Base-by-base conservation (phyloP, 2,329 filamentous ascomycete genomes). In the Trichoderma arundinaceum region DNA sequence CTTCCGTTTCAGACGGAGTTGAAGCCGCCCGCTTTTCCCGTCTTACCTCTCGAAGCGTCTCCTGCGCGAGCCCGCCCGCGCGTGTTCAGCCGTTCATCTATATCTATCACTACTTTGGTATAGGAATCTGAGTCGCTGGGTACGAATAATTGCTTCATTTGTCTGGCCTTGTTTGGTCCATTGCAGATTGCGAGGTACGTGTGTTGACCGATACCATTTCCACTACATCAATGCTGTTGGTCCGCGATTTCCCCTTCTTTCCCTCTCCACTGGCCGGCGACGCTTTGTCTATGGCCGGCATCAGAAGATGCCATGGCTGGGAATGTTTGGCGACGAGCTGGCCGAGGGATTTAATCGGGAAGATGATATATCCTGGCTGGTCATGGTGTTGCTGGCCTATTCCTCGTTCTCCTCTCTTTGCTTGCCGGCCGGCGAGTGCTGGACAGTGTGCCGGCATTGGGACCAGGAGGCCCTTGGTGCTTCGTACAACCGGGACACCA, bases 181-280 rank as follows among this genome's bases (percentile, higher is more conserved):
- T 51, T 53, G 7, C 52, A 51, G 35, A 32, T 7, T 48, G 61
- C 22, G 38, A 64, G 61, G 61, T 64, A 51, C 39, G 61, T 64
- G 32, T 35, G 52, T n/a, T 32, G 33, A 7, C 22, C 52, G 8
- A 8, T 13, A 9, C 33, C 39, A 19, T 56, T 38, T 41, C 28
- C 33, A 35, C 48, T 38, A 12, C 33, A 56, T 38, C 41, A 48
- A 48, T 13, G 15, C 38, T 12, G 28, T 19, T 39, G 51, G 6
- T 56, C 19, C 17, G 32, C n/a, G 17, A 41, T 41, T 32, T 56
- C 17, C 41, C 3, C 9, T 28, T 56, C 32, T 22, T 7, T 33
- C n/a, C 10, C 2, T 32, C 33, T 22, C 13, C 13, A 13, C 15
- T 35, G 32, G 48, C 8, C n/a, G 38, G 17, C 32, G 9, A 28